Conservation (phyloP, 768 basidiomycete species). For the Lactarius tabidus region DNA sequence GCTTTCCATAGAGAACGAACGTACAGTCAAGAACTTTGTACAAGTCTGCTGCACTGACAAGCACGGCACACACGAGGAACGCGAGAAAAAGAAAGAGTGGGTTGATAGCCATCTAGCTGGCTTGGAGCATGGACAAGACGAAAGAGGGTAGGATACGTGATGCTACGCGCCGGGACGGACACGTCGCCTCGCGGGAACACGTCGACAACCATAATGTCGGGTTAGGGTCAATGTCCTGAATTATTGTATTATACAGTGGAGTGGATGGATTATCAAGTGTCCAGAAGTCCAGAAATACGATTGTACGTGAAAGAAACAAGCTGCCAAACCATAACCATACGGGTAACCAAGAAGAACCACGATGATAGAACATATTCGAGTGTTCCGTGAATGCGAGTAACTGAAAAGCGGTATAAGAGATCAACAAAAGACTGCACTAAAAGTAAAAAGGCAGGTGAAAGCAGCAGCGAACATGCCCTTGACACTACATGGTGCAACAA, state of each 20-base stretch:
- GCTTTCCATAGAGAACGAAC: conserved; percentile 36
- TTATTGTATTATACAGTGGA: background rate
- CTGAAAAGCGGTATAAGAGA: background rate
- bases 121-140: conserved; percentile 19
- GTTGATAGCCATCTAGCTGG: conserved; percentile 29
- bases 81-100: conserved; percentile 31
- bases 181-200: conserved; percentile 13
- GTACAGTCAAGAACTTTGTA: conserved; percentile 82
- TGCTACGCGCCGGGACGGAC: background rate
- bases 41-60: conserved; percentile 58
- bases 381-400: conserved; percentile 1
- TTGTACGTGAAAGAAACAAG: background rate
- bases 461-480: background rate
- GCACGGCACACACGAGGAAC: conserved; percentile 33
- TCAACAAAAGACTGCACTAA: conserved; percentile 8
- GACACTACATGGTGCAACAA: background rate
- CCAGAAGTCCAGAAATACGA: conserved; percentile 11
- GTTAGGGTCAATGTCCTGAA: conserved; percentile 12
- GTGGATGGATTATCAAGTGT: background rate
- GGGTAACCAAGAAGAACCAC: background rate
- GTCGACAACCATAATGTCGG: conserved; percentile 11
- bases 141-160: background rate
- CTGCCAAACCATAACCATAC: background rate
- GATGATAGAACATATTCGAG: background rate
- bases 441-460: conserved; percentile 3